Base-by-base conservation (phyloP, 768 basidiomycete species). In the Tylopilus rubrobrunneus region DNA sequence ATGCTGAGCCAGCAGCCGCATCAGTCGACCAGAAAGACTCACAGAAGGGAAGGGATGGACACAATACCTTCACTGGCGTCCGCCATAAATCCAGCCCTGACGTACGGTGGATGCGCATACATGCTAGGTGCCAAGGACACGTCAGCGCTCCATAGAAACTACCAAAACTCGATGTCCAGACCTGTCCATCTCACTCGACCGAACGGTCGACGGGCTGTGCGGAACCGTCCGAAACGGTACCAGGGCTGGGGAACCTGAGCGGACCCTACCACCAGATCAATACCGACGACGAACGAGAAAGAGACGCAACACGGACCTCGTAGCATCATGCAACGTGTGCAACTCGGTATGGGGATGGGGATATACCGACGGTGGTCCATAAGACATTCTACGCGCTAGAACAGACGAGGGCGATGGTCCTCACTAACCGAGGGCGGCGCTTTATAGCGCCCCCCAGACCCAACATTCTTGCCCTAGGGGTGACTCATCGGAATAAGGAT, bases 191-290 rank as follows among this genome's bases (percentile, higher is more conserved):
- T 53, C 49, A 3, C 11, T 31, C 28, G 36, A 1, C 6, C 7
- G 45, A 21, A 40, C 15, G 4, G 19, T 27, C 21, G 46, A 41
- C 1, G 33, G 23, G 23, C 34, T n/a, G 4, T 46, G 45, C 3
- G 43, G 37, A n/a, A 14, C 11, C 9, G 48, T 42, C 58, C 55
- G 60, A 40, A 45, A 39, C 9, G 43, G 33, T 7, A 43, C 37
- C 31, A 23, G n/a, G 17, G n/a, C 25, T 21, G n/a, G 27, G 33
- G 19, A 1, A 15, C 19, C 57, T 7, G 28, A 33, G 15, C 10
- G 8, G n/a, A 46, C 61, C 48, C 62, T 62, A n/a, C 19, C 27
- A 29, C 19, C 34, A 34, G 14, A 52, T 60, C 43, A 60, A 29
- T n/a, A 9, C 3, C 27, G 27, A 43, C 33, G 17, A 36, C 19